Base-by-base conservation (phyloP, 73 alveolate species). In the Blepharisma stoltei region DNA sequence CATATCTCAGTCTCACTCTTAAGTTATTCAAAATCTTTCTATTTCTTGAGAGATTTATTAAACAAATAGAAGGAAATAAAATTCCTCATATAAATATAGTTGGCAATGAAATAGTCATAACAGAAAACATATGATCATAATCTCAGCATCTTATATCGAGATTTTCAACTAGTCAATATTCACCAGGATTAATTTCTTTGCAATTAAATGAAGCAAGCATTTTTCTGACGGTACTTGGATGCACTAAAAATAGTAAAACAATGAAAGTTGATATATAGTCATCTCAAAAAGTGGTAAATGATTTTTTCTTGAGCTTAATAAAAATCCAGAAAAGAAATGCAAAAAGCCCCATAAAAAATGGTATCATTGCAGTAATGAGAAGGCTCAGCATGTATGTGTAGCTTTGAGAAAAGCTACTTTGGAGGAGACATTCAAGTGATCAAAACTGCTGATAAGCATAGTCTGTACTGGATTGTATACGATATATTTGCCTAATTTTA, bases 371-470 rank as follows among this genome's bases (percentile, higher is more conserved):
- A 43, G 68, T 49, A 45, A 79, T 83, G 21, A 87, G 32, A 18
- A 84, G 52, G 14, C 83, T 87, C 52, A 46, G 9, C 21, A 60
- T 81, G 25, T 50, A 43, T 18, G 81, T 47, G 65, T 90, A 76
- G 44, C 83, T 70, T 70, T 78, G 84, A 1, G 50, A 23, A 5
- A 23, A 54, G 78, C 83, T 67, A 73, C 20, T 27, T 45, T 80
- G 82, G 7, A 77, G 69, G 18, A 55, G 20, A 65, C 95, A 87
- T 45, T 87, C 95, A 71, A 84, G 65, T n/a, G 91, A 83, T 5
- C 82, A 79, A 14, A 87, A 9, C 38, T 75, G 46, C 20, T 83
- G 85, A 18, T 76, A 32, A 20, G 85, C 85, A 6, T 70, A 54
- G 4, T 77, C 76, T 18, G 86, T 86, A 52, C 87, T 82, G 11